Evolutionary conservation across 345 rosid species (phyloP).

Genomic region (Sisymbrium altissimum): DNA sequence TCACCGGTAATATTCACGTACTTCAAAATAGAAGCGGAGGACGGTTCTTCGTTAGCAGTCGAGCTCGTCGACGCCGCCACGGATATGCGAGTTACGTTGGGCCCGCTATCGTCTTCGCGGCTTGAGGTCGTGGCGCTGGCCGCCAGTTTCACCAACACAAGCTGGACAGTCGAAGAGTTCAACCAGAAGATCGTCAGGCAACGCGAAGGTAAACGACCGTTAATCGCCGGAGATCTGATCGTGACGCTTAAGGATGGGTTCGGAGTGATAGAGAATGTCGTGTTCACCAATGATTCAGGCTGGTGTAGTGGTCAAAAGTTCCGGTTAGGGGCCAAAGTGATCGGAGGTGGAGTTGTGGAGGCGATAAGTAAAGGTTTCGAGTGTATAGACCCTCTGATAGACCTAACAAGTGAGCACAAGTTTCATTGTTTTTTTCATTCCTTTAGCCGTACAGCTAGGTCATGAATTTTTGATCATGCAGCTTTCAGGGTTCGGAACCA

Average conservation of each 20-base stretch:
- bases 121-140: constrained; percentile 50
- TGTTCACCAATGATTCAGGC: constrained; percentile 59
- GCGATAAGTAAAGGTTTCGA: constrained; percentile 50
- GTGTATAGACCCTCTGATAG: constrained; percentile 53
- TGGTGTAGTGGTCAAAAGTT: constrained; percentile 52
- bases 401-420: too few species aligned
- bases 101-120: constrained; percentile 23
- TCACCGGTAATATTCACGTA: constrained; percentile 43
- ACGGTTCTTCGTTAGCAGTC: constrained; percentile 40
- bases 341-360: constrained; percentile 38
- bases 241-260: constrained; percentile 43
- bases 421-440: too few species aligned
- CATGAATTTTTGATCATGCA: too few species aligned
- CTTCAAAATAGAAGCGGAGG: constrained; percentile 40
- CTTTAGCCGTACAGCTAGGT: too few species aligned
- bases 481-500: too few species aligned
- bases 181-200: constrained; percentile 35
- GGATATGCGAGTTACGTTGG: constrained; percentile 28
- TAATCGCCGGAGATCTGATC: constrained; percentile 51
- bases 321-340: constrained; percentile 52
- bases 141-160: constrained; percentile 45
- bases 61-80: constrained; percentile 43
- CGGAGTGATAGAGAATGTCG: constrained; percentile 26
- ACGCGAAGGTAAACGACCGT: constrained; percentile 53
- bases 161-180: constrained; percentile 44